These are phyloP conservation scores for Fusarium goolgardi DNA, from an alignment of 2,329 filamentous ascomycete genomes.

Conservation along the genomic window DNA sequence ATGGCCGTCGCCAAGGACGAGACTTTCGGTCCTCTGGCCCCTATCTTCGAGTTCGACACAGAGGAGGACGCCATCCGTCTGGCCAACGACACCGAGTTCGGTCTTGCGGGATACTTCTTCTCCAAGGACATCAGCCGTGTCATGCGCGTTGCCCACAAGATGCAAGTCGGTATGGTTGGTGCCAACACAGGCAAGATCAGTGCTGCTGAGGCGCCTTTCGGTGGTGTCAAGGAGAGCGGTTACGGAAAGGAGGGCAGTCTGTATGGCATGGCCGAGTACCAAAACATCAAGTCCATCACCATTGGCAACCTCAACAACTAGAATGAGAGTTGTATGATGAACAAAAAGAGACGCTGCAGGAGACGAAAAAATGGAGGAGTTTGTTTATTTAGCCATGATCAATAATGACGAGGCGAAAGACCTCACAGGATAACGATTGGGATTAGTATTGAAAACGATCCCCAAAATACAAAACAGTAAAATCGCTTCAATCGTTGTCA, in stretches of 20 bases:
- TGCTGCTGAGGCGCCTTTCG: constrained; percentile 51
- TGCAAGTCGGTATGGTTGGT: constrained; percentile 76
- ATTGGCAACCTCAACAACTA: constrained; percentile 47
- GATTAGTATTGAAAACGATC: constrained; percentile 1
- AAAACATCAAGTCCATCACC: constrained; percentile 60
- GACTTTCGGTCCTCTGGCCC: constrained; percentile 50
- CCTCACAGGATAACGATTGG: constrained; percentile 23
- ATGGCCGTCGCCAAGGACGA: constrained; percentile 50
- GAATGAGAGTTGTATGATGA: background rate
- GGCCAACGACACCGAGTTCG: constrained; percentile 56
- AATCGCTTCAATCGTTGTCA: background rate
- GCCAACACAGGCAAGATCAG: constrained; percentile 56
- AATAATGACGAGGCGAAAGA: constrained; percentile 42
- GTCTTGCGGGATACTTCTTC: constrained; percentile 53
- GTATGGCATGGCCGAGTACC: constrained; percentile 59
- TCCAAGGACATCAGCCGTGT: constrained; percentile 52
- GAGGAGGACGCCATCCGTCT: constrained; percentile 54
- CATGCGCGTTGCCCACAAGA: constrained; percentile 60
- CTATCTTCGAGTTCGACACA: constrained; percentile 49
- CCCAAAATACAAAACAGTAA: constrained; percentile 28
- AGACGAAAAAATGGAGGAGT: constrained; percentile 13
- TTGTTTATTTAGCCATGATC: constrained; percentile 41
- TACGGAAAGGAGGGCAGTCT: constrained; percentile 57
- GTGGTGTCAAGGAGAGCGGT: constrained; percentile 53
- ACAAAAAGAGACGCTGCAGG: background rate